A percentile compares a stretch with the other conserved stretches of the same genome.
Conservation (phyloP, 2,329 filamentous ascomycete species). For the Teratosphaeria pseudoeucalypti region DNA sequence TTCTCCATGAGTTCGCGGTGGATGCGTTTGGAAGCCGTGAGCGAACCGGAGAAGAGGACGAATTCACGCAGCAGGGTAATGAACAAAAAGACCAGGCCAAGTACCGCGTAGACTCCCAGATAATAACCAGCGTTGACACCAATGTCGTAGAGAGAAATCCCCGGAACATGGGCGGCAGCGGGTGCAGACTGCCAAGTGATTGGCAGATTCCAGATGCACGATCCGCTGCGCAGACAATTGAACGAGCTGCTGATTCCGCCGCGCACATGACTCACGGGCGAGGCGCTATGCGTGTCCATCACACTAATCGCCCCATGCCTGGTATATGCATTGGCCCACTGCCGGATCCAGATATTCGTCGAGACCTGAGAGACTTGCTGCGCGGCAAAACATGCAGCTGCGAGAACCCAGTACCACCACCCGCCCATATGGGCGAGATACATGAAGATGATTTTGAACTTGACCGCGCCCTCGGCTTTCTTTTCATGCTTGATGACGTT, state of each 20-base stretch:
- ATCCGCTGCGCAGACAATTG: conserved; percentile 40
- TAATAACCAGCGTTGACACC: conserved; percentile 77
- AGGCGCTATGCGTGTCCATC: conserved; percentile 25
- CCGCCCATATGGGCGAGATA: conserved; percentile 89
- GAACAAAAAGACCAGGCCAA: conserved; percentile 68
- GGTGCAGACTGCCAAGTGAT: conserved; percentile 6
- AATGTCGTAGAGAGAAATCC: conserved; percentile 7
- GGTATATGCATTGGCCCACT: conserved; percentile 85
- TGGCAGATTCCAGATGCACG: conserved; percentile 39
- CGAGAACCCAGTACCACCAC: conserved; percentile 87
- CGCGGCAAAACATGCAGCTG: conserved; percentile 61
- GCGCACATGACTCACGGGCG: conserved; percentile 33
- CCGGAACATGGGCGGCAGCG: neutral
- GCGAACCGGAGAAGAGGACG: conserved; percentile 84
- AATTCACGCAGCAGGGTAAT: conserved; percentile 74
- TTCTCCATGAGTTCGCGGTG: conserved; percentile 68
- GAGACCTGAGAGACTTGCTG: conserved; percentile 81
- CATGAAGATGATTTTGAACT: conserved; percentile 72
- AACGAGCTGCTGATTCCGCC: conserved; percentile 33
- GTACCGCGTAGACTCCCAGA: conserved; percentile 66
- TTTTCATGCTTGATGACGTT: conserved; percentile 54
- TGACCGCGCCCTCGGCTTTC: conserved; percentile 78
- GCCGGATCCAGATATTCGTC: conserved; percentile 86
- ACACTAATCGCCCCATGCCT: conserved; percentile 34
- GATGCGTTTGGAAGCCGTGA: conserved; percentile 76